These are phyloP conservation scores for Tuber aestivum DNA, from an alignment of 495 filamentous ascomycete genomes.

Conservation along the genomic window DNA sequence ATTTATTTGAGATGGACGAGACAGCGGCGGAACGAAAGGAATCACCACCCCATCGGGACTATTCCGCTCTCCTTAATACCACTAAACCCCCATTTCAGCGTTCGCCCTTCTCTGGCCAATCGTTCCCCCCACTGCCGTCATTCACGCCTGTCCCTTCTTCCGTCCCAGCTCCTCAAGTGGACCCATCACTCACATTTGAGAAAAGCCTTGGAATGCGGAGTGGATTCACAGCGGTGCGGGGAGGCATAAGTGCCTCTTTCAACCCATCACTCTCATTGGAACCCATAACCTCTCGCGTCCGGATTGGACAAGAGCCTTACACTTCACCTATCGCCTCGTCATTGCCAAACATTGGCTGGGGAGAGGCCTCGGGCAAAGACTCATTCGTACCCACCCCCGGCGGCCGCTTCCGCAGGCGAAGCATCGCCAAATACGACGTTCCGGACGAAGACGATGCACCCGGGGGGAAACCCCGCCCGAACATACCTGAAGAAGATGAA, in stretches of 20 bases:
- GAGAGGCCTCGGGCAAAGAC: conserved; percentile 6
- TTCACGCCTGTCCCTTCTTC: conserved; percentile 24
- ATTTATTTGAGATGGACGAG: conserved; percentile 41
- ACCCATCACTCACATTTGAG: conserved; percentile 35
- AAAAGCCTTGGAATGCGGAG: conserved; percentile 33
- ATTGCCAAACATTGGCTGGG: conserved; percentile 31
- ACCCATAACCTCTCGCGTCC: conserved; percentile 20
- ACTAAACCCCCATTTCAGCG: conserved; percentile 21
- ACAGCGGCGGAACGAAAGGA: conserved; percentile 33
- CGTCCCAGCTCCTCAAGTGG: conserved; percentile 18
- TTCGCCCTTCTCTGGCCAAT: conserved; percentile 26
- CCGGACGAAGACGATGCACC: conserved; percentile 29
- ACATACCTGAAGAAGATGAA: conserved; percentile 22
- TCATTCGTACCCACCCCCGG: conserved; percentile 30
- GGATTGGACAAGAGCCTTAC: conserved; percentile 9
- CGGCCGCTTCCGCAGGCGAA: conserved; percentile 38
- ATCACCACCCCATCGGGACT: conserved; percentile 35
- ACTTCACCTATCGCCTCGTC: conserved; percentile 28
- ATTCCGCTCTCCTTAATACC: conserved; percentile 33
- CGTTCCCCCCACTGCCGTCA: conserved; percentile 29
- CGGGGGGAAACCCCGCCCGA: conserved; percentile 8
- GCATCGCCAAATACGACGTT: conserved; percentile 40
- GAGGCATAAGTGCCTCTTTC: conserved; percentile 8
- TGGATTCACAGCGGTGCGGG: conserved; percentile 24
- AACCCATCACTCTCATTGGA: conserved; percentile 21